phyloP scores from a whole-genome alignment of 2,329 filamentous ascomycete genomes.

The Microsporum canis region DNA sequence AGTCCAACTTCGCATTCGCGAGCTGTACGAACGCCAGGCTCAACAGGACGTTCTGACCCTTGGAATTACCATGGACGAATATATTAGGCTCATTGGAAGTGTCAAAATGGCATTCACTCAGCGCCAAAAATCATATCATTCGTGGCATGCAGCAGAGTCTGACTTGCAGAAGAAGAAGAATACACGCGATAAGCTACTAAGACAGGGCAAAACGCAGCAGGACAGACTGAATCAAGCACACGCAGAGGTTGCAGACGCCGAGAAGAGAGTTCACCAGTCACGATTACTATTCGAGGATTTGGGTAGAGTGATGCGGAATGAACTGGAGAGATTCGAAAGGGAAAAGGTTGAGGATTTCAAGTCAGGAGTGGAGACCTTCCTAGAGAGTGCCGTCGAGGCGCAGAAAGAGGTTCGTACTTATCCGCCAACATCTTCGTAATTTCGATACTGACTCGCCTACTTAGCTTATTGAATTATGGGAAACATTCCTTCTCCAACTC shows the following conservation, averaged over 20 bases:
- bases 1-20: slow-evolving; percentile 82
- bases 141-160: slow-evolving; percentile 83
- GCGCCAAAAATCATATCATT: slow-evolving; percentile 88
- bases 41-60: slow-evolving; percentile 94
- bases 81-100: slow-evolving; percentile 88
- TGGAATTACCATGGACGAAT: slow-evolving; percentile 96
- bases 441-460: background rate
- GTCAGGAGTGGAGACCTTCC: slow-evolving; percentile 90
- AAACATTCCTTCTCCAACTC: slow-evolving; percentile 92
- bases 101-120: slow-evolving; percentile 89
- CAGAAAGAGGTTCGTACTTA: slow-evolving; percentile 75
- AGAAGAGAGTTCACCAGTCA: slow-evolving; percentile 84
- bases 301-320: slow-evolving; percentile 80
- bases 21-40: slow-evolving; percentile 91
- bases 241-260: slow-evolving; percentile 88
- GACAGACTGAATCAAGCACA: slow-evolving; percentile 86
- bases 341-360: slow-evolving; percentile 99
- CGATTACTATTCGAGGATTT: slow-evolving; percentile 91
- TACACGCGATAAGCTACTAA: slow-evolving; percentile 84
- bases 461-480: slow-evolving; percentile 79
- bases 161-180: slow-evolving; percentile 82
- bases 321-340: slow-evolving; percentile 85
- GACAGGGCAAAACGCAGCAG: slow-evolving; percentile 91
- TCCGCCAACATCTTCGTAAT: background rate
- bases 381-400: slow-evolving; percentile 93